phyloP scores from a whole-genome alignment of 495 filamentous ascomycete genomes.

The Parachaetomium inaequale region DNA sequence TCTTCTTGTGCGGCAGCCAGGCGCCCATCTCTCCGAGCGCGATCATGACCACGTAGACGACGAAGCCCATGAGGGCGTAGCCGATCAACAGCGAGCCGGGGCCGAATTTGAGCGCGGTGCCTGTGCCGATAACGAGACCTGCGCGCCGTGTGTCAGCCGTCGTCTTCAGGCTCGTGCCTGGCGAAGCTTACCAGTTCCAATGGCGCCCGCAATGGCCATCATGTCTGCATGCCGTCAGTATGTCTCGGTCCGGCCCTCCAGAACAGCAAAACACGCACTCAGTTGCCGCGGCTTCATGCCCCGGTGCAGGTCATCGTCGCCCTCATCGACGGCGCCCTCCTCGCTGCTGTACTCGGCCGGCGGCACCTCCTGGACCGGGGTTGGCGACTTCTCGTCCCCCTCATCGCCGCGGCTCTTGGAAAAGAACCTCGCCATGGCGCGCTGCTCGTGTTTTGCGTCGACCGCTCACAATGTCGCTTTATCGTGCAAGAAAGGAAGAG shows the following conservation, averaged over 20 bases:
- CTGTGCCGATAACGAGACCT: conserved; percentile 32
- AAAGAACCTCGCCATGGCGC: conserved; percentile 25
- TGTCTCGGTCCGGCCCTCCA: neutral
- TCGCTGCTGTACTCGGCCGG: conserved; percentile 15
- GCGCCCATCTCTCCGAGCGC: conserved; percentile 59
- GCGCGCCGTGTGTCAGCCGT: neutral
- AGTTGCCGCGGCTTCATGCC: conserved; percentile 39
- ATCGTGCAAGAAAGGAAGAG: neutral
- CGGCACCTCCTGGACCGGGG: conserved; percentile 14
- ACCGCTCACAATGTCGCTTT: neutral
- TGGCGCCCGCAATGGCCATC: conserved; percentile 84
- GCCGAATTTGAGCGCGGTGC: conserved; percentile 28
- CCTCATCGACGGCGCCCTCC: conserved; percentile 24
- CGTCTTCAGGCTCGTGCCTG: neutral
- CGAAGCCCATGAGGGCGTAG: conserved; percentile 48
- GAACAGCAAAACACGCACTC: conserved; percentile 20
- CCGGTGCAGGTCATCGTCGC: conserved; percentile 34
- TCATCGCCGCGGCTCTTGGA: conserved; percentile 23
- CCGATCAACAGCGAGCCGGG: conserved; percentile 71
- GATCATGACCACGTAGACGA: conserved; percentile 48
- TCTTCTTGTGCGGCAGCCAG: conserved; percentile 61
- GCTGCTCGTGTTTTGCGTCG: neutral
- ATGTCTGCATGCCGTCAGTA: conserved; percentile 26
- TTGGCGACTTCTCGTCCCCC: conserved; percentile 20
- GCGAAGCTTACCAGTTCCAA: conserved; percentile 56